A percentile compares a stretch with the other conserved stretches of the same genome.
Evolutionary conservation across 208 protist species (phyloP).

Genomic region (Zelonia costaricensis): DNA sequence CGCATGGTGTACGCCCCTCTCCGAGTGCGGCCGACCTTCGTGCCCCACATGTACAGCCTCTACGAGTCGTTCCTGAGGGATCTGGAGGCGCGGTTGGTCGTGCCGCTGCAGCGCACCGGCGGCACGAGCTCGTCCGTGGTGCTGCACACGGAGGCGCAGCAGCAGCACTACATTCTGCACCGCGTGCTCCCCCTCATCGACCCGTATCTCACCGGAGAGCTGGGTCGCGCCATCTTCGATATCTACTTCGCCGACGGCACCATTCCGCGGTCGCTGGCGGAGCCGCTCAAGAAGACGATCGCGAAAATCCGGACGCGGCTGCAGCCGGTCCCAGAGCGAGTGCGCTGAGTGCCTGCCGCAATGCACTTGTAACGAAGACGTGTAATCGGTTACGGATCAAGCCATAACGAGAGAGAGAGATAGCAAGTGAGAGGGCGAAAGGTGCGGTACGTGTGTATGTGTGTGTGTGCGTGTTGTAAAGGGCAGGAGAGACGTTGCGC

Average conservation of each 20-base stretch:
- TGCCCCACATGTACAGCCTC: slow-evolving; percentile 36
- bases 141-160: slow-evolving; percentile 45
- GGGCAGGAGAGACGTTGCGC: too few relatives aligned
- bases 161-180: slow-evolving; percentile 49
- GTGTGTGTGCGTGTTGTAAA: background rate
- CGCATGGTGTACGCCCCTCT: slow-evolving; percentile 30
- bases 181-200: slow-evolving; percentile 60
- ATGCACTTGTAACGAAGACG: too few relatives aligned
- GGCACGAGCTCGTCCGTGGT: slow-evolving; percentile 23
- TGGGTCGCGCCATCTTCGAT: slow-evolving; percentile 46
- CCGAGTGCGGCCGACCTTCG: slow-evolving; percentile 28
- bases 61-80: slow-evolving; percentile 45
- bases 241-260: slow-evolving; percentile 41
- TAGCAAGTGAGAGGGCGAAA: background rate
- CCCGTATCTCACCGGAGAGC: slow-evolving; percentile 35
- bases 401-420: background rate
- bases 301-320: slow-evolving; percentile 8
- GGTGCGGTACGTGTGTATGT: background rate
- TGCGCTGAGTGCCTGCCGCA: too few relatives aligned
- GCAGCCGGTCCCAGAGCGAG: background rate
- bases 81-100: slow-evolving; percentile 40
- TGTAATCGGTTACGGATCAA: too few relatives aligned
- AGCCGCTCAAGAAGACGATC: slow-evolving; percentile 44
- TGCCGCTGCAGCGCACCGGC: slow-evolving; percentile 24
- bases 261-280: slow-evolving; percentile 26